phyloP scores from a whole-genome alignment of 2,329 filamentous ascomycete species.

The Aquanectria penicillioides region DNA sequence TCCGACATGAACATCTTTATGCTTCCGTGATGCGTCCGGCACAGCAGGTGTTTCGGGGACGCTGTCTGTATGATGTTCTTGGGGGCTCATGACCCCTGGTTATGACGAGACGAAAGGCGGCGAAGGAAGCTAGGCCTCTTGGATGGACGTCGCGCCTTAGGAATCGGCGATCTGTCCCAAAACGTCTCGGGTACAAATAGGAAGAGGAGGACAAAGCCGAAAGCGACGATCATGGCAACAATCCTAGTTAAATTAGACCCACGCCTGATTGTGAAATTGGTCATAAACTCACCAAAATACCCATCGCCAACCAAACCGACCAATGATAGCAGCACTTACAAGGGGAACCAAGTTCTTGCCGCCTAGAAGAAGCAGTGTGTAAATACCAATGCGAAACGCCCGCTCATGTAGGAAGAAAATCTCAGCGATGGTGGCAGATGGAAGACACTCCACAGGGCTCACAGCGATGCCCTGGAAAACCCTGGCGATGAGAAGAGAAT shows the following conservation, averaged over 20 bases:
- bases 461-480: constrained; percentile 90
- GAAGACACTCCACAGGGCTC: constrained; percentile 90
- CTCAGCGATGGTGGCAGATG: constrained; percentile 92
- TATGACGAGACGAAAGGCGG: constrained; percentile 57
- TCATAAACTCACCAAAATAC: constrained; percentile 76
- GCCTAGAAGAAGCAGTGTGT: constrained; percentile 86
- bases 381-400: constrained; percentile 92
- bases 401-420: constrained; percentile 97
- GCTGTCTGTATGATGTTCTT: constrained; percentile 5
- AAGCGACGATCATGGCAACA: constrained; percentile 80
- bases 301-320: constrained; percentile 85
- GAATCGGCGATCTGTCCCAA: constrained; percentile 83
- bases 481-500: constrained; percentile 81
- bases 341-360: constrained; percentile 92
- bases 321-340: constrained; percentile 85
- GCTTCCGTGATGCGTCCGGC: constrained; percentile 31
- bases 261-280: no score
- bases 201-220: constrained; percentile 78
- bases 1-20: constrained; percentile 45
- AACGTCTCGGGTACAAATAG: constrained; percentile 95
- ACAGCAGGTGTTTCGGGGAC: constrained; percentile 22
- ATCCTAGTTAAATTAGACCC: constrained; percentile 63
- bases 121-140: constrained; percentile 59
- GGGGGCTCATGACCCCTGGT: constrained; percentile 25
- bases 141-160: constrained; percentile 42